These are phyloP conservation scores for Rhizopogon parksii DNA, from an alignment of 1,284 basidiomycete genomes.

Conservation along the genomic window DNA sequence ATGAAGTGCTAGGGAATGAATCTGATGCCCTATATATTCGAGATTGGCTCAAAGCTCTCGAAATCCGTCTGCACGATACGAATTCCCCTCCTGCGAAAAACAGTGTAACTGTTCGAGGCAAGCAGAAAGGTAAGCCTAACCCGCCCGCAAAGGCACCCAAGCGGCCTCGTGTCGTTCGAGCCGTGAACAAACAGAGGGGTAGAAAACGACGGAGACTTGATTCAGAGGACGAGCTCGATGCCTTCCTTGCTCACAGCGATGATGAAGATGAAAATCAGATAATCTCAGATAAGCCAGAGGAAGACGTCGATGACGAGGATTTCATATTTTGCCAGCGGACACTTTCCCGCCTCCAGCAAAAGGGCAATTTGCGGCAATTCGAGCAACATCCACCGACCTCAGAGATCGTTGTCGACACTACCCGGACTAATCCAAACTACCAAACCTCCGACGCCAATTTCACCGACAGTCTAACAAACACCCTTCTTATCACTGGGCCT, in stretches of 20 bases:
- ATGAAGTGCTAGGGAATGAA: constrained; percentile 81
- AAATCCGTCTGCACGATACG: constrained; percentile 41
- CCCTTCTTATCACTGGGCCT: constrained; percentile 80
- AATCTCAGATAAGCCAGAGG: constrained; percentile 31
- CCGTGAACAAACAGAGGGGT: constrained; percentile 37
- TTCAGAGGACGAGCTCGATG: constrained; percentile 45
- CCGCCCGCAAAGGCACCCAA: constrained; percentile 31
- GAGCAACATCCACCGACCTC: constrained; percentile 20
- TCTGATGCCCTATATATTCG: constrained; percentile 66
- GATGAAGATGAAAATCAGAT: constrained; percentile 37
- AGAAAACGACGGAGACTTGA: constrained; percentile 44
- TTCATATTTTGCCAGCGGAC: constrained; percentile 25
- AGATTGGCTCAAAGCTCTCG: constrained; percentile 73
- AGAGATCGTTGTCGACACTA: not conserved
- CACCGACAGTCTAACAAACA: constrained; percentile 63
- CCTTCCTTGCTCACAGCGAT: constrained; percentile 45
- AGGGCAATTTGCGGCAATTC: not conserved
- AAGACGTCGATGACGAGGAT: constrained; percentile 32
- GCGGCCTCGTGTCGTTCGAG: constrained; percentile 44
- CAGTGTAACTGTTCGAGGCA: constrained; percentile 10
- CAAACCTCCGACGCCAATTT: constrained; percentile 24
- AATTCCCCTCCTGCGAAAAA: constrained; percentile 7
- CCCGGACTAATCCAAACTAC: constrained; percentile 11
- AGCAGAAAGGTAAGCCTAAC: constrained; percentile 18
- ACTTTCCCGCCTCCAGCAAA: constrained; percentile 12